Base-by-base conservation (phyloP, 768 basidiomycete species). In the Pisolithus marmoratus region DNA sequence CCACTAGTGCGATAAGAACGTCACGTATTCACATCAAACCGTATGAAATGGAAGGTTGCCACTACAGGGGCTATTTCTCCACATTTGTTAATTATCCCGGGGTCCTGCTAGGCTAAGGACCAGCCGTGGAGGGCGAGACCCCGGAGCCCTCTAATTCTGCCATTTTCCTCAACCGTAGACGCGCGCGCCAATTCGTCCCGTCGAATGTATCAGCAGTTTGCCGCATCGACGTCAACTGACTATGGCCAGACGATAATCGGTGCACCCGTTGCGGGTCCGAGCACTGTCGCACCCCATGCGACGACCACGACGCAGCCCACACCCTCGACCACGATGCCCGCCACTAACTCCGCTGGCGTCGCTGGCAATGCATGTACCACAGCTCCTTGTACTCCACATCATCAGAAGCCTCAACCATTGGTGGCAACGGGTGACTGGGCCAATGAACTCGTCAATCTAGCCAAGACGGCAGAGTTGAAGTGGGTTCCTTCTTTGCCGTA, bases 401-500 rank as follows among this genome's bases (percentile, higher is more conserved):
- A 63, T 20, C 65, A 55, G 29, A 67, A 63, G 38, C 55, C 69
- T n/a, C 60, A 62, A 5, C 82, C 84, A n/a, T 69, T 90, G 47
- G 76, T 92, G 46, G 87, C 90, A 4, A 84, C 81, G 19, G 90
- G 88, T 8, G 88, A 91, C 66, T 92, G 90, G 90, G 90, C 87
- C 24, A 86, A 85, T 59, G 87, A 90, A 67, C 77, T 92, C 40
- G 85, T 92, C 29, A 87, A 91, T 48, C 77, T 92, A 11, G 90
- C 90, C 6, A 91, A 88, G 72, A 89, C 87, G 1, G 90, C 90
- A 8, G 90, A 92, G 64, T 77, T 92, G 61, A 92, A 92, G 90
- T 92, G 66, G 59, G 87, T 79, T 6, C 22, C 14, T 22, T 3
- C 38, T 20, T 36, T 8, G 19, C n/a, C 4, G 3, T 48, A 19